Conservation (phyloP, 805 yeast genomes). For the Spathaspora gorwiae region DNA sequence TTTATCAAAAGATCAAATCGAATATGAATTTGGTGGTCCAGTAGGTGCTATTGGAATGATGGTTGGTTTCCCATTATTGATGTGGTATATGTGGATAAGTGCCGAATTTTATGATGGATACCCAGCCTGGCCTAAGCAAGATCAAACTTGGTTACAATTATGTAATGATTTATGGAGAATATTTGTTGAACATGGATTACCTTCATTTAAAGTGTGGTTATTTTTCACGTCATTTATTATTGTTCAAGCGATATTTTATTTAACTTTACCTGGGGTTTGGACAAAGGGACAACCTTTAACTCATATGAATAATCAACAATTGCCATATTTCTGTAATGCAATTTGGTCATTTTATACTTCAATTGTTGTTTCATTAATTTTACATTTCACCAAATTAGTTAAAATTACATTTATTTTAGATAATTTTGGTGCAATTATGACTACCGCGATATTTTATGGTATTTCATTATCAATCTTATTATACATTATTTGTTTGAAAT, state of each 20-base stretch:
- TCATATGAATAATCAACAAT: constrained; percentile 73
- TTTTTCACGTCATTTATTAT: constrained; percentile 68
- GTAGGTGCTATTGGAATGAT: constrained; percentile 88
- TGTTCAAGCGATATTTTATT: constrained; percentile 69
- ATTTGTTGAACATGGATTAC: constrained; percentile 52
- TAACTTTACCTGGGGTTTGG: constrained; percentile 88
- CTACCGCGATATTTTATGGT: constrained; percentile 82
- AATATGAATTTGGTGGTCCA: constrained; percentile 92
- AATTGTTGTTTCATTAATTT: constrained; percentile 48
- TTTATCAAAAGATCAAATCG: constrained; percentile 47
- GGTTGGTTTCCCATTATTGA: constrained; percentile 83
- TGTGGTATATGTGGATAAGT: constrained; percentile 96
- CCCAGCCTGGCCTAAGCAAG: constrained; percentile 62
- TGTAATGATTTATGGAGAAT: constrained; percentile 36
- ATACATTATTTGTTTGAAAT: constrained; percentile 61
- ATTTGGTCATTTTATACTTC: constrained; percentile 76
- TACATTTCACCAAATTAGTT: constrained; percentile 75
- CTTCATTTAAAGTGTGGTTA: constrained; percentile 57
- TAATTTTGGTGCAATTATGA: constrained; percentile 86
- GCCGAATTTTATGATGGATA: constrained; percentile 74
- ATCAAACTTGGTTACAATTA: constrained; percentile 47
- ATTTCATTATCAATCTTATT: constrained; percentile 61
- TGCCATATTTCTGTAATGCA: constrained; percentile 93
- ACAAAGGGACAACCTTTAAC: constrained; percentile 90
- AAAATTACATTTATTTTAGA: constrained; percentile 72